A percentile compares a stretch with the other conserved stretches of the same genome.
phyloP scores from a whole-genome alignment of 345 rosid genomes.

The Gossypium turneri region DNA sequence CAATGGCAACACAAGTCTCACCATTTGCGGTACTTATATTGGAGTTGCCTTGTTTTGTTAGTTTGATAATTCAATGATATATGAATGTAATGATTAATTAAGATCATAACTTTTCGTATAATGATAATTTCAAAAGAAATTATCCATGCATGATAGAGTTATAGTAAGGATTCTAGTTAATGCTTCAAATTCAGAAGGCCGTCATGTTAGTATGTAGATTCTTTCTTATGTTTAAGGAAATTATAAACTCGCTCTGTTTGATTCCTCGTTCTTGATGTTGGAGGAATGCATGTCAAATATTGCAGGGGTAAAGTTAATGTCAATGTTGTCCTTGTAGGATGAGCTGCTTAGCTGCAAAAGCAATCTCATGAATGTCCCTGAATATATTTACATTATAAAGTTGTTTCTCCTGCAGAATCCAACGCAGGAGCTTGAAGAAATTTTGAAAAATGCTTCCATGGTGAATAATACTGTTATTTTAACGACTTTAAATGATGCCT shows the following conservation, averaged over 20 bases:
- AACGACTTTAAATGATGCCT: slow-evolving; percentile 79
- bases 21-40: no score
- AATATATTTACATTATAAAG: background rate
- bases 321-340: background rate
- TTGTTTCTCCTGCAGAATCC: slow-evolving; percentile 17
- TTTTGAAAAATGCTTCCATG: slow-evolving; percentile 58
- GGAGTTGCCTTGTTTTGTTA: no score
- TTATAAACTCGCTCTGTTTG: background rate
- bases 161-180: background rate
- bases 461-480: slow-evolving; percentile 58
- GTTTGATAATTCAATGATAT: no score
- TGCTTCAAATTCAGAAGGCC: background rate
- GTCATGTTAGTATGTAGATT: background rate
- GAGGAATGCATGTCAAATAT: background rate
- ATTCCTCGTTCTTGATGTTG: background rate
- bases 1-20: background rate
- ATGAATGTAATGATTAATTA: no score
- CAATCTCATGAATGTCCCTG: background rate
- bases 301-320: no score
- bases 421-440: slow-evolving; percentile 45
- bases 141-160: background rate
- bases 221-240: background rate
- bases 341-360: background rate
- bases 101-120: no score
- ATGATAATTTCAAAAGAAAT: background rate